Percentiles rank a stretch among this genome's conserved stretches.
Evolutionary conservation across 331 rosid genomes (phyloP).

Genomic region (Malus hybrid): DNA sequence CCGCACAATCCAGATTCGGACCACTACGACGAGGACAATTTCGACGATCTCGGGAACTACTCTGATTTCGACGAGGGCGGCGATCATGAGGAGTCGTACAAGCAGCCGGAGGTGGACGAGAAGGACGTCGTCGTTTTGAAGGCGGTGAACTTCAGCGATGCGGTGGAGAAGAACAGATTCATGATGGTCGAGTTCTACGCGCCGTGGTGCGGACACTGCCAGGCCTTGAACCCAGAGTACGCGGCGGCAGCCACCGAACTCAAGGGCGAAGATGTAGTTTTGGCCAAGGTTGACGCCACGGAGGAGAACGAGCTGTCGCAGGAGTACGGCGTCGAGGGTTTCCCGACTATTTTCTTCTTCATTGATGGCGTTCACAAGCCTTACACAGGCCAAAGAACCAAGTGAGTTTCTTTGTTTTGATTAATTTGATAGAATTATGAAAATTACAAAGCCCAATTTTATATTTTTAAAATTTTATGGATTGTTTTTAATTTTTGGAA

Average conservation of each 20-base stretch:
- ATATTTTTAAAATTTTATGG: neutral
- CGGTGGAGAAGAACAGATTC: slow-evolving; percentile 45
- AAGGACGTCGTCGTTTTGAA: slow-evolving; percentile 87
- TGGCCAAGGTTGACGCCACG: slow-evolving; percentile 87
- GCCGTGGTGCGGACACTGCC: slow-evolving; percentile 99
- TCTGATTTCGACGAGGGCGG: slow-evolving; percentile 48
- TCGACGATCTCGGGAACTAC: slow-evolving; percentile 47
- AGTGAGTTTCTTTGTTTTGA: slow-evolving; percentile 34
- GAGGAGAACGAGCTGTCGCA: slow-evolving; percentile 79
- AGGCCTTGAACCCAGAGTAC: slow-evolving; percentile 86
- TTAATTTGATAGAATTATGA: neutral
- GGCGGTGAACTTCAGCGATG: slow-evolving; percentile 63
- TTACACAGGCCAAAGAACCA: slow-evolving; percentile 70
- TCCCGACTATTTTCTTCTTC: slow-evolving; percentile 68
- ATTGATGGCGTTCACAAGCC: slow-evolving; percentile 18
- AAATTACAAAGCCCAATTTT: neutral
- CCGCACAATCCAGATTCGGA: slow-evolving; percentile 39
- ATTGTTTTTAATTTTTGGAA: neutral
- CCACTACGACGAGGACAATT: slow-evolving; percentile 27
- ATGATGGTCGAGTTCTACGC: slow-evolving; percentile 97
- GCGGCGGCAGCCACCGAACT: slow-evolving; percentile 89
- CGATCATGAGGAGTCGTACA: slow-evolving; percentile 33
- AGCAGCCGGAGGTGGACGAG: slow-evolving; percentile 63
- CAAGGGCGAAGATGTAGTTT: slow-evolving; percentile 50
- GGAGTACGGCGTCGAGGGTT: slow-evolving; percentile 78